Percentiles rank a stretch among this genome's conserved stretches.
Conservation (phyloP, 2,329 filamentous ascomycete genomes). For the Nannizzia gypsea region DNA sequence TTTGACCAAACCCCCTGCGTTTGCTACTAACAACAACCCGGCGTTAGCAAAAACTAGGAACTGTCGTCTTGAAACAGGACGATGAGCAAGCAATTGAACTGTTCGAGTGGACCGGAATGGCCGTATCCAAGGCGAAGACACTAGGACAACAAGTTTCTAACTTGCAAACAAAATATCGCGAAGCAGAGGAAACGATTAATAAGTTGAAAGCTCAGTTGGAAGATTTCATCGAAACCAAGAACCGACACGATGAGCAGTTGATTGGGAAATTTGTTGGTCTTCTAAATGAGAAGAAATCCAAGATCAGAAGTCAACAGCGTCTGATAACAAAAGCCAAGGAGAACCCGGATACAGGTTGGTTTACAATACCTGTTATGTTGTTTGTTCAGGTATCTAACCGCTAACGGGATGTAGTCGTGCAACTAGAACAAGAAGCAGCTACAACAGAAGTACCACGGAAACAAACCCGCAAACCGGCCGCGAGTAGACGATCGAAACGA, state of each 20-base stretch:
- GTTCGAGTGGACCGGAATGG: constrained; percentile 45
- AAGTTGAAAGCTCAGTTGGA: constrained; percentile 45
- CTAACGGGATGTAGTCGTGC: constrained; percentile 17
- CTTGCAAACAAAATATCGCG: constrained; percentile 30
- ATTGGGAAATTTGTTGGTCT: constrained; percentile 47
- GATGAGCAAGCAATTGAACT: constrained; percentile 45
- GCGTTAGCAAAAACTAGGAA: constrained; percentile 42
- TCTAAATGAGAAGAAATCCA: constrained; percentile 53
- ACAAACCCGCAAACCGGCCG: constrained; percentile 10
- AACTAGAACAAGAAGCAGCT: constrained; percentile 18
- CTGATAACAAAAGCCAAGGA: constrained; percentile 41
- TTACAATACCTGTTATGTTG: not conserved
- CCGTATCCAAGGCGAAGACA: constrained; percentile 33
- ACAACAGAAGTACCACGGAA: constrained; percentile 9
- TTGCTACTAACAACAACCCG: constrained; percentile 4
- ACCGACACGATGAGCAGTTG: constrained; percentile 45
- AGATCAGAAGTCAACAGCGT: constrained; percentile 51
- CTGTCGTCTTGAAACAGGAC: constrained; percentile 40
- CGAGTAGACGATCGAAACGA: constrained; percentile 20
- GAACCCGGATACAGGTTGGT: constrained; percentile 28
- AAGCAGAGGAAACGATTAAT: constrained; percentile 40
- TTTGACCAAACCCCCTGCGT: not conserved
- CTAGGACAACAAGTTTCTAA: constrained; percentile 33
- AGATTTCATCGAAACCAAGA: constrained; percentile 46
- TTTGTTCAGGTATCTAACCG: not conserved